These are phyloP conservation scores for Trichopus zeylanicus DNA, from an alignment of 116 monocot species.

Conservation along the genomic window DNA sequence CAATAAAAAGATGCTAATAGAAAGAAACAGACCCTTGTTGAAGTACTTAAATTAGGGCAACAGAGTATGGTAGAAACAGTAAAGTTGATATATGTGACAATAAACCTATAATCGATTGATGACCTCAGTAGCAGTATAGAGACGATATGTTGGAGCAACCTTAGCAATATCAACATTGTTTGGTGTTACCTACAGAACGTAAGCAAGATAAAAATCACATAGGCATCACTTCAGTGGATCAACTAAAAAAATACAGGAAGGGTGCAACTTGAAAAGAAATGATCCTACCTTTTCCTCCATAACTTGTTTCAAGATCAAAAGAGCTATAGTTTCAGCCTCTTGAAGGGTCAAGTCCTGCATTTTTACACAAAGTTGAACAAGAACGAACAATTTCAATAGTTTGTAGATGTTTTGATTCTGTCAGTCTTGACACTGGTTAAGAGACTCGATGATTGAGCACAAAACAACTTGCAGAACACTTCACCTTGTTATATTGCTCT, in stretches of 20 bases:
- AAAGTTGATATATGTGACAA: too few species aligned
- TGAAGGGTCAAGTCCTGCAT: constrained; percentile 58
- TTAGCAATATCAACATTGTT: constrained; percentile 55
- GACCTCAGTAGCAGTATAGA: constrained; percentile 43
- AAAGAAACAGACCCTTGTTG: too few species aligned
- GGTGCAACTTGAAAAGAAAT: background rate
- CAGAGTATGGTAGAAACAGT: too few species aligned
- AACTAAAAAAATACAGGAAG: background rate
- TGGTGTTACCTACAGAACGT: constrained; percentile 27
- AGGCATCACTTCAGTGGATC: background rate
- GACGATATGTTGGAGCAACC: constrained; percentile 44
- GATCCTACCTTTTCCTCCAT: constrained; percentile 87
- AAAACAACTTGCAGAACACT: too few species aligned
- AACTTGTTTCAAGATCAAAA: constrained; percentile 86
- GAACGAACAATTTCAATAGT: too few species aligned
- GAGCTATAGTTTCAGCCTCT: constrained; percentile 82
- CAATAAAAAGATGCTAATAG: too few species aligned
- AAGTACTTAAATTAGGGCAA: too few species aligned
- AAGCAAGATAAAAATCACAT: background rate
- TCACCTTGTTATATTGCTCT: constrained; percentile 56
- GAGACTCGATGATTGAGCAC: too few species aligned
- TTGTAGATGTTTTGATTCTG: too few species aligned
- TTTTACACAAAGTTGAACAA: too few species aligned
- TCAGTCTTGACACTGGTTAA: too few species aligned
- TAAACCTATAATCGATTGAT: constrained; percentile 41